Evolutionary conservation across 2,329 filamentous ascomycete genomes (phyloP), one percentile per base, ranked within the genome.

Genomic region (Orbilia brochopaga): DNA sequence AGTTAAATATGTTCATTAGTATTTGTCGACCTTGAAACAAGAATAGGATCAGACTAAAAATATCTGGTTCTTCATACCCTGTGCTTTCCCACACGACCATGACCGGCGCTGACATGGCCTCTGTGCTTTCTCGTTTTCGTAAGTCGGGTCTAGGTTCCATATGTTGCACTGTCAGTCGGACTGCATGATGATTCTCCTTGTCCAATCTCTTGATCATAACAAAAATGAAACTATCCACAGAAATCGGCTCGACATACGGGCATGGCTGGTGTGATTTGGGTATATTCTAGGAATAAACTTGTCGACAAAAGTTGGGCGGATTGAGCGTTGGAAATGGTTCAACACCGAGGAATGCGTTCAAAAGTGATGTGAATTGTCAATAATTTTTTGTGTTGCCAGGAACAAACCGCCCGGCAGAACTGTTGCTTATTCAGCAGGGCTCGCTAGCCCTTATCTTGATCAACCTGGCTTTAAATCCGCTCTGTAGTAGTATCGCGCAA

Each of bases 81-180:
- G 42, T 73, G 69, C 56, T 73, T 73, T 53, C 69, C 94, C 82
- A 97, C 83, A 88, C 93, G 93, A 86, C 94, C 93, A 84, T 97
- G 88, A 87, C 94, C 94, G 87, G 92, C 91, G 81, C 90, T 95
- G 82, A 99, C 94, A 85, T 99, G 91, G 83, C 93, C 93, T 86
- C 93, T 92, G 86, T 77, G 76, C 74, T 77, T 77, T 73, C 76
- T 76, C 23, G 76, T 77, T 61, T 77, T 77, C 32, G 76, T 77
- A 62, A 77, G 74, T 75, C 76, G 75, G 65, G 76, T 77, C 75
- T 76, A 66, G 53, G 44, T 56, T 53, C 55, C 35, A 56, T 53
- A 50, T 32, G 27, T 32, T 27, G 30, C 40, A 53, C 55, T 57
- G 69, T 75, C 69, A 75, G 74, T 69, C 35, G 66, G 37, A 46